These are phyloP conservation scores for Candida taoyuanica DNA, from an alignment of 805 yeast species.

Conservation along the genomic window DNA sequence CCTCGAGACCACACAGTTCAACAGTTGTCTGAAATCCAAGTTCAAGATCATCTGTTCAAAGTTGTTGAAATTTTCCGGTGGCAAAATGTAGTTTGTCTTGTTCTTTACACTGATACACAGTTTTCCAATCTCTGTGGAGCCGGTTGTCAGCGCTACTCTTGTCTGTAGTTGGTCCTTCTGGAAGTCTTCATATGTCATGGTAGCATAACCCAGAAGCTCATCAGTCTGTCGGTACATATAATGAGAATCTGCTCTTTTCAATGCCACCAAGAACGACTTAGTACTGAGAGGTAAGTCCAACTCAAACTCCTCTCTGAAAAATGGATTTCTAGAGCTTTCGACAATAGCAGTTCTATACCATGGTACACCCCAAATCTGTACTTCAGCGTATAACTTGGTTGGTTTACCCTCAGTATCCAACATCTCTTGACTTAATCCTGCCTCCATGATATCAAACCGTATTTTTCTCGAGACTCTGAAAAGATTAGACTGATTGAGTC, in stretches of 20 bases:
- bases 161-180: conserved; percentile 18
- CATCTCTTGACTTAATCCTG: conserved; percentile 39
- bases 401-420: conserved; percentile 1
- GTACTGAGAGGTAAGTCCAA: conserved; percentile 53
- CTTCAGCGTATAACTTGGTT: conserved; percentile 55
- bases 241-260: conserved; percentile 31
- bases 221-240: conserved; percentile 27
- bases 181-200: conserved; percentile 16
- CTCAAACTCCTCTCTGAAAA: conserved; percentile 78
- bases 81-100: conserved; percentile 52
- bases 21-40: conserved; percentile 48
- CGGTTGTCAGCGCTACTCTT: conserved; percentile 42
- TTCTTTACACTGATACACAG: conserved; percentile 47
- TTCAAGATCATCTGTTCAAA: conserved; percentile 58
- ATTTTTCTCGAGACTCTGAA: conserved; percentile 52
- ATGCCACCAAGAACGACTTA: conserved; percentile 44
- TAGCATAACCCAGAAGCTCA: conserved; percentile 28
- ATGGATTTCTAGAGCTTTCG: conserved; percentile 47
- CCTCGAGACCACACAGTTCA: conserved; percentile 34
- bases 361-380: conserved; percentile 64
- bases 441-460: conserved; percentile 59
- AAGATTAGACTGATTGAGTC: conserved; percentile 27
- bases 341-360: conserved; percentile 78
- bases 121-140: conserved; percentile 47
- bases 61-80: conserved; percentile 53